A percentile compares a stretch with the other conserved stretches of the same genome.
These are phyloP conservation scores for Eucalyptus marginata DNA, from an alignment of 345 rosid genomes.

Conservation along the genomic window DNA sequence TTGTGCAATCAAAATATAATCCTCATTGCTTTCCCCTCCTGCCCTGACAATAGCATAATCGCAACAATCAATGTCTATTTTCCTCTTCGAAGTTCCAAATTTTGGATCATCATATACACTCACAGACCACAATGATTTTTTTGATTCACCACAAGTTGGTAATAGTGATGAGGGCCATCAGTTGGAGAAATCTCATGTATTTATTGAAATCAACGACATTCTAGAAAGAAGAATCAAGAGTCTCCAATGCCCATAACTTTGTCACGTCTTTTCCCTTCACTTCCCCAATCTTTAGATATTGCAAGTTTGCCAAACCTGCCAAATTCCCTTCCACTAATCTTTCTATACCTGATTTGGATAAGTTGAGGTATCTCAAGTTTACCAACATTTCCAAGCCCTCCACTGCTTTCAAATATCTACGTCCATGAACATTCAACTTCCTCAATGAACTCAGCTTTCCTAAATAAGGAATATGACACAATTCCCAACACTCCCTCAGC, in stretches of 20 bases:
- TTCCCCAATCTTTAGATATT: neutral
- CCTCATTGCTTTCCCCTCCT: neutral
- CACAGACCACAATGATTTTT: neutral
- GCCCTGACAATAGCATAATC: neutral
- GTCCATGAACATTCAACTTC: neutral
- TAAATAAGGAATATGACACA: constrained; percentile 1
- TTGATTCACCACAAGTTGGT: neutral
- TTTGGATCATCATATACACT: neutral
- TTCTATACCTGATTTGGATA: neutral
- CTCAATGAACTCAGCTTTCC: neutral
- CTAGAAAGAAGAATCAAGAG: neutral
- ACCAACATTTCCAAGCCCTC: constrained; percentile 1
- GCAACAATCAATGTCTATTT: neutral
- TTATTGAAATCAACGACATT: neutral
- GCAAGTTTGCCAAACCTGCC: neutral
- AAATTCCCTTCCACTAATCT: neutral
- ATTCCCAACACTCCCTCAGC: neutral
- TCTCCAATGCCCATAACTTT: neutral
- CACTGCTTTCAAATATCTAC: neutral
- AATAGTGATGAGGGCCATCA: neutral
- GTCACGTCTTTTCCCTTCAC: neutral
- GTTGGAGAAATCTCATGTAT: neutral
- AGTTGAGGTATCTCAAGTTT: neutral
- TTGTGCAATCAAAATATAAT: neutral
- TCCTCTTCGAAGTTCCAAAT: neutral